phyloP scores from a whole-genome alignment of 306 rosid species.

The Hippophae tibetana region DNA sequence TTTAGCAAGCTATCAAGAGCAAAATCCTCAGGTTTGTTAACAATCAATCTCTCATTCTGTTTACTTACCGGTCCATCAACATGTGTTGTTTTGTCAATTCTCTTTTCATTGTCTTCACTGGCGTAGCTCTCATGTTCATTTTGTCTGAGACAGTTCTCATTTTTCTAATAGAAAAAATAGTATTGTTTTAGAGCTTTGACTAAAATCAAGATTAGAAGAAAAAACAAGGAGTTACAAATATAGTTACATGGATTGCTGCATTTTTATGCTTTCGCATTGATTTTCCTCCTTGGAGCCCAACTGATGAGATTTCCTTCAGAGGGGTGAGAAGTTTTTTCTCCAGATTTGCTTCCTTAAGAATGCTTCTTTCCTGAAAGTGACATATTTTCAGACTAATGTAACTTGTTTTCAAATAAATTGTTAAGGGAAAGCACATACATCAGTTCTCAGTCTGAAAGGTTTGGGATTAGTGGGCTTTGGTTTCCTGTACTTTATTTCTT shows the following conservation, averaged over 20 bases:
- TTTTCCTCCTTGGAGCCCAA: conserved; percentile 24
- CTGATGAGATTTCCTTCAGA: conserved; percentile 38
- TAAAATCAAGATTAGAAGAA: not conserved
- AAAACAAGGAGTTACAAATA: not conserved
- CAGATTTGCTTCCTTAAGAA: conserved; percentile 76
- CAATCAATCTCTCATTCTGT: not conserved
- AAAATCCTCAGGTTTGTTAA: not conserved
- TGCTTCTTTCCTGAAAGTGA: conserved; percentile 67
- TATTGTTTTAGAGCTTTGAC: conserved; percentile 9
- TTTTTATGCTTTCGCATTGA: conserved; percentile 24
- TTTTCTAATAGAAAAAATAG: conserved; percentile 22
- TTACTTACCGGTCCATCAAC: conserved; percentile 33
- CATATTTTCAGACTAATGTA: not conserved
- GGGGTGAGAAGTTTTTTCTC: conserved; percentile 49
- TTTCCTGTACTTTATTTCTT: conserved; percentile 55
- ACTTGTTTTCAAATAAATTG: not conserved
- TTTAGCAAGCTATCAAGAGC: not conserved
- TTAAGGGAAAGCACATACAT: conserved; percentile 43
- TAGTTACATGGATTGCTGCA: conserved; percentile 25
- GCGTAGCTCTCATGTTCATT: conserved; percentile 14
- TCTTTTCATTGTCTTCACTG: conserved; percentile 29
- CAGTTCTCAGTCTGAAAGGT: conserved; percentile 91
- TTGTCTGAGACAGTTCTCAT: conserved; percentile 21
- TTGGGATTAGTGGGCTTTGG: conserved; percentile 82
- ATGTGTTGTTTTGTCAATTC: conserved; percentile 15